A percentile compares a stretch with the other conserved stretches of the same genome.
Conservation (phyloP, 148 eudicot genomes). For the Camellia sinensis region DNA sequence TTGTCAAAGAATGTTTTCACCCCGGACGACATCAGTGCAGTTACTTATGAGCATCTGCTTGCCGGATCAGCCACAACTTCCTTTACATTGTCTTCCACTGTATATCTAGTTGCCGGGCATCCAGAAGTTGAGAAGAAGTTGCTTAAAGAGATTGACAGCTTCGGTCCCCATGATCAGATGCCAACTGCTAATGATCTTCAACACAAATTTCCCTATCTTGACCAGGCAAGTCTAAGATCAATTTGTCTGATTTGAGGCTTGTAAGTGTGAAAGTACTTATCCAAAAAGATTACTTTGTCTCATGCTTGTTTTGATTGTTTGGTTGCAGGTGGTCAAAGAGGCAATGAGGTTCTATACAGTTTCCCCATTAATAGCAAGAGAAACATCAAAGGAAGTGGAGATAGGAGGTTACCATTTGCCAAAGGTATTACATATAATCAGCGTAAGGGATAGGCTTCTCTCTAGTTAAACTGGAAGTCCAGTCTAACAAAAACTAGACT, state of each 20-base stretch:
- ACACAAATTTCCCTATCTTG: conserved; percentile 72
- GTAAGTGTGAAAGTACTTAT: too few species aligned
- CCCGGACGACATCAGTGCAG: conserved; percentile 70
- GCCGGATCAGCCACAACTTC: conserved; percentile 94
- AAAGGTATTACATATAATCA: conserved; percentile 40
- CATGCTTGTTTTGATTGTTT: background rate
- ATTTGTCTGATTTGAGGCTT: background rate
- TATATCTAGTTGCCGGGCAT: conserved; percentile 73
- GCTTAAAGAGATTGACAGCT: conserved; percentile 72
- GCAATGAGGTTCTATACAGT: conserved; percentile 86
- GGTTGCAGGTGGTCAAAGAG: conserved; percentile 77
- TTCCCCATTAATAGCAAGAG: conserved; percentile 86
- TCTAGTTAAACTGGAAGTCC: too few species aligned
- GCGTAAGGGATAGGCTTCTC: too few species aligned
- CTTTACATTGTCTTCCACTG: conserved; percentile 69
- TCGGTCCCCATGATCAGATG: conserved; percentile 48
- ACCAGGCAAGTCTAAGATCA: conserved; percentile 48
- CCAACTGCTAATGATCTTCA: conserved; percentile 83
- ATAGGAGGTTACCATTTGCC: conserved; percentile 83
- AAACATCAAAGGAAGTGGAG: conserved; percentile 63
- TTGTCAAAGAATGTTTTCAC: conserved; percentile 52
- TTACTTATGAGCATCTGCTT: conserved; percentile 65
- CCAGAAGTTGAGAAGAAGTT: conserved; percentile 75
- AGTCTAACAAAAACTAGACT: too few species aligned
- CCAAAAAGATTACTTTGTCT: background rate